Evolutionary conservation across 441 rosid genomes (phyloP).

Genomic region (Jatropha podagrica): DNA sequence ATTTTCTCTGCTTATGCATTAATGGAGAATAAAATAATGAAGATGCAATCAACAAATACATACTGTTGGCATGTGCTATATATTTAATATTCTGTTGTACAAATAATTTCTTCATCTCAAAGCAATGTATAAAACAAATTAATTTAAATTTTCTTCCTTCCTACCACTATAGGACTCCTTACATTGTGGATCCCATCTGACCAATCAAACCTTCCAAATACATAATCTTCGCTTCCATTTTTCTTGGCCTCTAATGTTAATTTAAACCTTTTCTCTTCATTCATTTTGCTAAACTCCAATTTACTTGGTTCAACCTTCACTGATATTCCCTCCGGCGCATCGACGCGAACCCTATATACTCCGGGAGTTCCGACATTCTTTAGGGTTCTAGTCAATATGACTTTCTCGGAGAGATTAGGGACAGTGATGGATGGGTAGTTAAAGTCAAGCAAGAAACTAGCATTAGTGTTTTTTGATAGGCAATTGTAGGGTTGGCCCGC

Average conservation of each 20-base stretch:
- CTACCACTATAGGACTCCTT: slow-evolving; percentile 24
- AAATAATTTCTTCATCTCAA: neutral
- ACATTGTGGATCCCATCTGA: slow-evolving; percentile 30
- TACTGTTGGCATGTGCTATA: neutral
- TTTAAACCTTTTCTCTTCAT: slow-evolving; percentile 29
- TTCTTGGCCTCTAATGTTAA: slow-evolving; percentile 5
- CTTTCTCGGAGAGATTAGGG: slow-evolving; percentile 25
- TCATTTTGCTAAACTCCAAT: slow-evolving; percentile 12
- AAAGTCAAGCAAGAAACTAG: slow-evolving; percentile 23
- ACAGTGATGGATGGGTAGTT: slow-evolving; percentile 53
- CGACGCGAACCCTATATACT: slow-evolving; percentile 12
- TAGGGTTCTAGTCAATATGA: slow-evolving; percentile 29
- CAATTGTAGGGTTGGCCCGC: slow-evolving; percentile 25
- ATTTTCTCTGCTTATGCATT: neutral
- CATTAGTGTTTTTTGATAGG: slow-evolving; percentile 14
- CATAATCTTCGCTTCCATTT: neutral
- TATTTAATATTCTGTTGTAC: neutral
- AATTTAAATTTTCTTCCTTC: neutral
- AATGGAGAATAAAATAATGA: neutral
- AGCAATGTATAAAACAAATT: neutral
- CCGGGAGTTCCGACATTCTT: slow-evolving; percentile 46
- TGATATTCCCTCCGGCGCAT: slow-evolving; percentile 15
- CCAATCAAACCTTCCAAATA: slow-evolving; percentile 26
- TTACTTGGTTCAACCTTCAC: slow-evolving; percentile 14
- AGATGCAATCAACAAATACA: no score